Evolutionary conservation across 2,329 filamentous ascomycete species (phyloP), one percentile per base, ranked within the genome.

Genomic region (Chalaropsis thielavioides): DNA sequence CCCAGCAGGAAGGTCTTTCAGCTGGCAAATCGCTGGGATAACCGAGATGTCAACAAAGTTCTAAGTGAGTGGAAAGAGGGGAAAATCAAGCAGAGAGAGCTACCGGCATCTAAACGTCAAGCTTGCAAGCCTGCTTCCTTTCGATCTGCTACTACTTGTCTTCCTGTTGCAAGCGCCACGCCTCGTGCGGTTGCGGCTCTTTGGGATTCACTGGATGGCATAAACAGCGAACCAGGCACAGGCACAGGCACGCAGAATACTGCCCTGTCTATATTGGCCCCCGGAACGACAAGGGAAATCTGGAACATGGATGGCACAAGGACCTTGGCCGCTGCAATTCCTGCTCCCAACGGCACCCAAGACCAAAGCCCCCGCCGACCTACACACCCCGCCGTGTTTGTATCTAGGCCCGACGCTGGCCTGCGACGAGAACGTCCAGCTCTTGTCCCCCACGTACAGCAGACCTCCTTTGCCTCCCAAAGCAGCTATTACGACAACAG

Each of bases 21-120:
- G 65, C 74, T 87, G n/a, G 82, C 81, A 24, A 84, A 77, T 38
- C 79, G 82, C n/a, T 75, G 76, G 68, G 84, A 87, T 69, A 83
- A 85, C 67, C 68, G 83, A 19, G 84, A 86, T 70, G 83, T 78
- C 1, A 73, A 78, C 10, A 76, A 76, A 7, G 75, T 81, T 10
- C 72, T 87, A 24, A 74, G 76, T 44, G 74, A 80, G 62, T 87
- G 84, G 84, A 81, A 74, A 69, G 72, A 71, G n/a, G 82, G 81
- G 3, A 76, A 73, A 19, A 82, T 83, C 17, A 64, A 67, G 38
- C 66, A 56, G 35, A 43, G 66, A 17, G 60, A 67, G 6, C 61
- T 67, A 6, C 49, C 66, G 7, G 35, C 54, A 6, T 41, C 54
- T 1, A 63, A 46, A 59, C 61, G 17, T n/a, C 24, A 17, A 8